These are phyloP conservation scores for Conoideocrella luteorostrata DNA, from an alignment of 2,329 filamentous ascomycete species.

Conservation along the genomic window DNA sequence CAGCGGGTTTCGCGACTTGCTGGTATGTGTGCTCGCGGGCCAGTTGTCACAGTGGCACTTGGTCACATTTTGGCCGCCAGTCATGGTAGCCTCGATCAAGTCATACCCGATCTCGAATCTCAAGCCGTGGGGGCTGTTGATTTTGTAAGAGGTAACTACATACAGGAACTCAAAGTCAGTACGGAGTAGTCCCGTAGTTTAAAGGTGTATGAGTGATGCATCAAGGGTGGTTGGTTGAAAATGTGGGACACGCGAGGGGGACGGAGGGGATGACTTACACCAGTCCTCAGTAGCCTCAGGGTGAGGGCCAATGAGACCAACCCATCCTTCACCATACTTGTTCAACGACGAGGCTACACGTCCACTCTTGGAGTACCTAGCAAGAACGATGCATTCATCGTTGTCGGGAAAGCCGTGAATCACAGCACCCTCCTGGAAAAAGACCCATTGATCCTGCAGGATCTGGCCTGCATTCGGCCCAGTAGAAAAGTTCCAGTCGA, in stretches of 20 bases:
- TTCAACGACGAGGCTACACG: constrained; percentile 18
- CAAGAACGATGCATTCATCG: constrained; percentile 13
- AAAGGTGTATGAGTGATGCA: no score
- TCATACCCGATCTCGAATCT: constrained; percentile 17
- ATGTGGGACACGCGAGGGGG: no score
- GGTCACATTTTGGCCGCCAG: constrained; percentile 6
- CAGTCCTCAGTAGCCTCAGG: constrained; percentile 19
- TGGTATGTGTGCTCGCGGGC: constrained; percentile 1
- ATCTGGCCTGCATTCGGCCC: constrained; percentile 12
- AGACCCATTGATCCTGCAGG: constrained; percentile 16
- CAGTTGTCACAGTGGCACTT: constrained; percentile 1
- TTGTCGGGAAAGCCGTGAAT: constrained; percentile 14
- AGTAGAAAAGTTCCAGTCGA: constrained; percentile 18
- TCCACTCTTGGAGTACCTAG: constrained; percentile 16
- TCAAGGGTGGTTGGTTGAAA: no score
- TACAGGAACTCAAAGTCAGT: background rate
- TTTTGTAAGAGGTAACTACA: constrained; percentile 8
- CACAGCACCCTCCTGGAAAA: constrained; percentile 20
- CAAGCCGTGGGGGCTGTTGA: constrained; percentile 17
- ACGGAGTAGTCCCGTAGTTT: no score
- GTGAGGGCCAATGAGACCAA: constrained; percentile 20
- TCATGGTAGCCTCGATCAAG: constrained; percentile 17
- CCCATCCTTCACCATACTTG: constrained; percentile 18
- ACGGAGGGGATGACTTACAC: constrained; percentile 17
- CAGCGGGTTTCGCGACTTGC: background rate